phyloP scores from a whole-genome alignment of 2,329 filamentous ascomycete genomes.

The Talaromyces sp. region DNA sequence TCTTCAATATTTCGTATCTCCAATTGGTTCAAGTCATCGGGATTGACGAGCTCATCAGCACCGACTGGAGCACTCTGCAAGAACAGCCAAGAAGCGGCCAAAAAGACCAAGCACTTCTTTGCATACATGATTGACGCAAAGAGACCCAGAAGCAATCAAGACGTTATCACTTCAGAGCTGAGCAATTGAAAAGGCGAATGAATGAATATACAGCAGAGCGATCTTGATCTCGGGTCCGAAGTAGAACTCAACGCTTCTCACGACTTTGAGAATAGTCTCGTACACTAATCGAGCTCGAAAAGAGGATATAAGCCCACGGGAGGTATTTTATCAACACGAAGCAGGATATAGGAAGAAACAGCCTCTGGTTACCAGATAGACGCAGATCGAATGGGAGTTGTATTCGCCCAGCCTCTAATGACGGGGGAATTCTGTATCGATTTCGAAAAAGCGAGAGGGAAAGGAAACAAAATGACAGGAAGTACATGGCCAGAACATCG shows the following conservation, averaged over 20 bases:
- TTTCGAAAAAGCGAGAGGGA: neutral
- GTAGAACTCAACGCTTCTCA: neutral
- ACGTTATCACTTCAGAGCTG: neutral
- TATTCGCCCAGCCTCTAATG: too few relatives aligned
- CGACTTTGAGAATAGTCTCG: neutral
- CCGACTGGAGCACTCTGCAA: conserved; percentile 14
- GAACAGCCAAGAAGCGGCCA: conserved; percentile 21
- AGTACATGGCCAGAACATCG: conserved; percentile 1
- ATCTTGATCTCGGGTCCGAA: neutral
- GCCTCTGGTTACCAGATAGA: neutral
- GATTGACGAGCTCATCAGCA: conserved; percentile 6
- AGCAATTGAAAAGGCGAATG: too few relatives aligned
- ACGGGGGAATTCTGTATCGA: neutral
- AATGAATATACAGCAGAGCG: too few relatives aligned
- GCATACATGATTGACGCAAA: conserved; percentile 21
- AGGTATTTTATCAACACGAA: conserved; percentile 1
- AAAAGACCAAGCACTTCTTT: conserved; percentile 17
- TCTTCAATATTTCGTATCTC: conserved; percentile 1
- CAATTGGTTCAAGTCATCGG: conserved; percentile 2
- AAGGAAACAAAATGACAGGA: neutral
- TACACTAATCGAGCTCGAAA: neutral
- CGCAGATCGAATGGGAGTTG: conserved; percentile 8
- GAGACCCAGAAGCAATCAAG: neutral
- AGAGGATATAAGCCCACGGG: conserved; percentile 1
- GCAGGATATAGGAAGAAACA: neutral